A percentile compares a stretch with the other conserved stretches of the same genome.
Conservation (phyloP, 2,329 filamentous ascomycete genomes). For the Pseudopyrenochaeta lycopersici region DNA sequence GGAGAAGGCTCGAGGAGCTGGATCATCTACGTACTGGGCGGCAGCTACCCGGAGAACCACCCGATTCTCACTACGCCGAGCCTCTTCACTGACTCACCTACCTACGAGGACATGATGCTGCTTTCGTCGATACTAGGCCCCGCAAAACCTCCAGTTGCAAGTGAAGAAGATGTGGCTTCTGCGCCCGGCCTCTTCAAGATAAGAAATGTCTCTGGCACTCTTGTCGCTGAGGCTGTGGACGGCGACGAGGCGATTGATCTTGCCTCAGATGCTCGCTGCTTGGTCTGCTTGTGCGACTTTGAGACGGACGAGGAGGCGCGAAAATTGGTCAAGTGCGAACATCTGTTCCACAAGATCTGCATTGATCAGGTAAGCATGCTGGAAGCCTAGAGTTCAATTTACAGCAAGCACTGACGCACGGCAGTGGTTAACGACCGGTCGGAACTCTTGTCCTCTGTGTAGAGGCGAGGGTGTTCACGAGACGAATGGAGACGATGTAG, state of each 20-base stretch:
- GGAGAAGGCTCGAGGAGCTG: constrained; percentile 69
- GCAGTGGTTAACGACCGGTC: constrained; percentile 73
- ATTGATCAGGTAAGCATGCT: constrained; percentile 69
- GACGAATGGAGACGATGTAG: constrained; percentile 33
- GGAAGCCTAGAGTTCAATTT: background rate
- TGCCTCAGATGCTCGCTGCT: constrained; percentile 62
- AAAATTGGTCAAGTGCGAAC: constrained; percentile 69
- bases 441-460: constrained; percentile 71
- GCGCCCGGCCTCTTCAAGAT: constrained; percentile 69
- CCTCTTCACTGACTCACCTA: constrained; percentile 74
- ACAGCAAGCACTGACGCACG: constrained; percentile 15
- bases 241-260: constrained; percentile 43
- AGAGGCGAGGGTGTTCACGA: constrained; percentile 67
- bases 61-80: constrained; percentile 75
- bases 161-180: constrained; percentile 68
- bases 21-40: constrained; percentile 77
- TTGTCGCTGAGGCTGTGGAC: constrained; percentile 59
- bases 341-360: constrained; percentile 73
- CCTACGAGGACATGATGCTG: constrained; percentile 77
- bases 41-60: constrained; percentile 74
- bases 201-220: constrained; percentile 47
- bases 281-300: constrained; percentile 74
- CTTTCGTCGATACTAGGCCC: constrained; percentile 73
- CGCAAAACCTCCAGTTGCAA: constrained; percentile 73
- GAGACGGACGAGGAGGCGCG: constrained; percentile 68